Percentiles rank a stretch among this genome's conserved stretches.
These are phyloP conservation scores for Fusarium algeriense DNA, from an alignment of 2,329 filamentous ascomycete genomes.

Conservation along the genomic window DNA sequence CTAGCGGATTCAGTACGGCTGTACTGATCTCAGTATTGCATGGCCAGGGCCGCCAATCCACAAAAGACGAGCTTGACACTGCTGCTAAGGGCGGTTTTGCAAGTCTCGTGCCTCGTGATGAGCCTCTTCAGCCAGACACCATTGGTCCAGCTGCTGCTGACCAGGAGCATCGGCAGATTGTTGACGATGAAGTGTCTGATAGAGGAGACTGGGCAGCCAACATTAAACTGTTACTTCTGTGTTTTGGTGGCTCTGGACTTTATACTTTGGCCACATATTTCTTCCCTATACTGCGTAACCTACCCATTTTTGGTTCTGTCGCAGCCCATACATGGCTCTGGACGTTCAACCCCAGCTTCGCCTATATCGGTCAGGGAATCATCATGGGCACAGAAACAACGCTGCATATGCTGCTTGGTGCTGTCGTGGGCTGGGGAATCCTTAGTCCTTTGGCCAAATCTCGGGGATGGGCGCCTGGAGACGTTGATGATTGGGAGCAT, in stretches of 20 bases:
- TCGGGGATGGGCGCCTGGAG: constrained; percentile 89
- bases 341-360: constrained; percentile 96
- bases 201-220: constrained; percentile 59
- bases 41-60: constrained; percentile 61
- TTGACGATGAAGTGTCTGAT: constrained; percentile 15
- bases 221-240: constrained; percentile 66
- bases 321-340: constrained; percentile 89
- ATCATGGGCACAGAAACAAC: constrained; percentile 98
- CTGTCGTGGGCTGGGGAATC: constrained; percentile 89
- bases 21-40: constrained; percentile 93
- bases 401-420: constrained; percentile 93
- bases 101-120: constrained; percentile 55
- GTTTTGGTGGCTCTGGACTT: constrained; percentile 70
- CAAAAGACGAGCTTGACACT: constrained; percentile 51
- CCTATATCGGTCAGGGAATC: constrained; percentile 96
- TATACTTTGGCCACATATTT: constrained; percentile 92
- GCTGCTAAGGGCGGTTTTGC: constrained; percentile 57
- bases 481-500: constrained; percentile 87
- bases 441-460: constrained; percentile 89
- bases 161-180: constrained; percentile 53
- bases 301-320: constrained; percentile 85
- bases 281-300: constrained; percentile 81
- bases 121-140: constrained; percentile 33
- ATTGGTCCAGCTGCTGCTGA: constrained; percentile 44
- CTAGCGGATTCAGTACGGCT: constrained; percentile 94